These are phyloP conservation scores for Fusarium brachygibbosum DNA, from an alignment of 2,329 filamentous ascomycete species.

Conservation along the genomic window DNA sequence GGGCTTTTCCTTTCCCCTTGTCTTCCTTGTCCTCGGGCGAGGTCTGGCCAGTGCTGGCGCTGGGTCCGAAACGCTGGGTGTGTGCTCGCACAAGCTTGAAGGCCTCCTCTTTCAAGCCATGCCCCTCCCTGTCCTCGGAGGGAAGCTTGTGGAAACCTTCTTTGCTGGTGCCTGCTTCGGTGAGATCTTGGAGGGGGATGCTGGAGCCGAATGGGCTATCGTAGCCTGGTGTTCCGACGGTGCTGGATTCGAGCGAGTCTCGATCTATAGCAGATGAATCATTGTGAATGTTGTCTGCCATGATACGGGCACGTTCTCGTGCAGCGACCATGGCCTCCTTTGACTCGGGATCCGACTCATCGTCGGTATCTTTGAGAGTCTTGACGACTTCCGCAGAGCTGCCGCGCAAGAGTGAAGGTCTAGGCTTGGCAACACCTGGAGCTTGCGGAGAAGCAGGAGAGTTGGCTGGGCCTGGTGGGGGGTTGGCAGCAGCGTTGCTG, in stretches of 20 bases:
- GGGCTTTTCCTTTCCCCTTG: slow-evolving; percentile 23
- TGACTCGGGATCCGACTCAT: slow-evolving; percentile 50
- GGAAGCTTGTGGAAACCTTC: slow-evolving; percentile 41
- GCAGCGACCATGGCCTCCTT: slow-evolving; percentile 56
- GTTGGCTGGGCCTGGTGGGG: slow-evolving; percentile 36
- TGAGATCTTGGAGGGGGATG: slow-evolving; percentile 54
- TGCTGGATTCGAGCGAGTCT: slow-evolving; percentile 57
- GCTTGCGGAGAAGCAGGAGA: slow-evolving; percentile 23
- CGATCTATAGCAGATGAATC: slow-evolving; percentile 54
- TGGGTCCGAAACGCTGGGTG: slow-evolving; percentile 49
- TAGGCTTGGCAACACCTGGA: slow-evolving; percentile 47
- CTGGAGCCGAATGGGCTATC: slow-evolving; percentile 43
- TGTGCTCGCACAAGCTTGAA: slow-evolving; percentile 61
- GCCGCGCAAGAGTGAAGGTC: slow-evolving; percentile 60
- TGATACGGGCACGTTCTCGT: slow-evolving; percentile 58
- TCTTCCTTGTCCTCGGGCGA: slow-evolving; percentile 13
- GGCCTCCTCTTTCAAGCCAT: slow-evolving; percentile 52
- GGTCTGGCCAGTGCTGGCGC: slow-evolving; percentile 16
- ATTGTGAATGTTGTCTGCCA: slow-evolving; percentile 57
- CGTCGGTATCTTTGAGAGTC: slow-evolving; percentile 43
- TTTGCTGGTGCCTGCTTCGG: slow-evolving; percentile 21
- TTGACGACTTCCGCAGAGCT: slow-evolving; percentile 58
- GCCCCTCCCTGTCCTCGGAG: slow-evolving; percentile 22
- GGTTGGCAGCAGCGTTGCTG: slow-evolving; percentile 57
- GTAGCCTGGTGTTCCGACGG: slow-evolving; percentile 47